Percentiles rank a stretch among this genome's conserved stretches.
Evolutionary conservation across 371 early-diverging fungal genomes (phyloP).

Genomic region (Haplosporangium sp.): DNA sequence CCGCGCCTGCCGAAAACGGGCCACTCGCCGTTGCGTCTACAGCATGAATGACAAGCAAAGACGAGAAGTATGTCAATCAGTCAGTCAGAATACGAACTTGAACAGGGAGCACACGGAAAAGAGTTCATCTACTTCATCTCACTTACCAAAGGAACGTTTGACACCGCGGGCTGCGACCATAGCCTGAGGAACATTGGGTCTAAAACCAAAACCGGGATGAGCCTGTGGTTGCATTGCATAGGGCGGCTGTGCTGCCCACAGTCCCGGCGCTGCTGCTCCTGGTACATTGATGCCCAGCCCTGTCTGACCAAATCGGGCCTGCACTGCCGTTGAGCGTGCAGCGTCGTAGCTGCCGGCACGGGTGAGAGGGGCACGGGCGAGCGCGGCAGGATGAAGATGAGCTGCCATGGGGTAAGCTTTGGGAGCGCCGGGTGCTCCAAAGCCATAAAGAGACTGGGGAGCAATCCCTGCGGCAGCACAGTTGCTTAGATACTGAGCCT

Average conservation of each 20-base stretch:
- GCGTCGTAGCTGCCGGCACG: conserved; percentile 46
- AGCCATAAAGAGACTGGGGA: conserved; percentile 42
- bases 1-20: conserved; percentile 37
- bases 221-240: conserved; percentile 37
- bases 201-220: conserved; percentile 49
- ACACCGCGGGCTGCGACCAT: conserved; percentile 47
- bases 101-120: not conserved
- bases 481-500: conserved; percentile 48
- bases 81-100: not conserved
- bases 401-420: conserved; percentile 38
- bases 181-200: conserved; percentile 40
- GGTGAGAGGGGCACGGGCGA: conserved; percentile 42
- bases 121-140: not conserved
- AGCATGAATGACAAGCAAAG: not conserved
- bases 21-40: conserved; percentile 49
- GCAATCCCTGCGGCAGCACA: conserved; percentile 45
- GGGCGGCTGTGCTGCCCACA: conserved; percentile 36
- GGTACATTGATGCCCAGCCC: conserved; percentile 52
- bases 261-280: conserved; percentile 36
- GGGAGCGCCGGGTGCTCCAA: conserved; percentile 23
- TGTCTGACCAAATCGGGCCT: conserved; percentile 42
- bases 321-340: conserved; percentile 34
- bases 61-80: too few species aligned
- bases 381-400: conserved; percentile 44
- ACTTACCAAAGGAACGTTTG: conserved; percentile 51